Conservation (phyloP, 805 yeast species). For the Yueomyces sp. region DNA sequence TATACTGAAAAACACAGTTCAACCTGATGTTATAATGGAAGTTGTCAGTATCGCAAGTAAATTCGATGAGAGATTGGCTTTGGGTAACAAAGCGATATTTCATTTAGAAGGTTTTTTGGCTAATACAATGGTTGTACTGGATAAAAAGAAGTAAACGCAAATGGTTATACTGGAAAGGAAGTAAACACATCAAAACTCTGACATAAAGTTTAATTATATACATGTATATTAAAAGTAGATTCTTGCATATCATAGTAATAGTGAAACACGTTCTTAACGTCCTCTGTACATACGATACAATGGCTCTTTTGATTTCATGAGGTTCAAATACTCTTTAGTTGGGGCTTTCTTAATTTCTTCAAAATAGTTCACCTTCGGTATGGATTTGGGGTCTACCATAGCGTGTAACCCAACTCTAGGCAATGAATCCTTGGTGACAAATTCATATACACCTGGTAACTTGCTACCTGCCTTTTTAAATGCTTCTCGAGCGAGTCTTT, state of each 20-base stretch:
- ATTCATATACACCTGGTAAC: slow-evolving; percentile 85
- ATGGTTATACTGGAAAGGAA: no score
- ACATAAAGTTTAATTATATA: no score
- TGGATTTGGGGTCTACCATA: slow-evolving; percentile 29
- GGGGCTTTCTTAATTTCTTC: slow-evolving; percentile 47
- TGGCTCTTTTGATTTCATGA: slow-evolving; percentile 34
- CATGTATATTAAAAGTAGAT: no score
- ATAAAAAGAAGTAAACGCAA: no score
- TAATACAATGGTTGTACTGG: slow-evolving; percentile 50
- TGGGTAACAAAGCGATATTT: slow-evolving; percentile 82
- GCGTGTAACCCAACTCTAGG: slow-evolving; percentile 61
- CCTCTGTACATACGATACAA: slow-evolving; percentile 51
- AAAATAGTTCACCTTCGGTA: slow-evolving; percentile 35
- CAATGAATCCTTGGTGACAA: slow-evolving; percentile 48
- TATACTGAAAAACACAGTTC: slow-evolving; percentile 7
- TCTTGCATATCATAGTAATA: no score
- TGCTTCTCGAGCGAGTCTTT: slow-evolving; percentile 80
- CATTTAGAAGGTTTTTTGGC: slow-evolving; percentile 94
- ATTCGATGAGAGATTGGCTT: slow-evolving; percentile 74
- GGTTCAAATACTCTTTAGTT: slow-evolving; percentile 46
- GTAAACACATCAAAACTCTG: no score
- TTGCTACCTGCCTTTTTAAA: slow-evolving; percentile 82
- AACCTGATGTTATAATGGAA: slow-evolving; percentile 23
- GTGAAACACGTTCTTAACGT: slow-evolving; percentile 26
- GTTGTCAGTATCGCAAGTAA: slow-evolving; percentile 49